Evolutionary conservation across 139 green algal species (phyloP).

Genomic region (Klebsormidium nitens): DNA sequence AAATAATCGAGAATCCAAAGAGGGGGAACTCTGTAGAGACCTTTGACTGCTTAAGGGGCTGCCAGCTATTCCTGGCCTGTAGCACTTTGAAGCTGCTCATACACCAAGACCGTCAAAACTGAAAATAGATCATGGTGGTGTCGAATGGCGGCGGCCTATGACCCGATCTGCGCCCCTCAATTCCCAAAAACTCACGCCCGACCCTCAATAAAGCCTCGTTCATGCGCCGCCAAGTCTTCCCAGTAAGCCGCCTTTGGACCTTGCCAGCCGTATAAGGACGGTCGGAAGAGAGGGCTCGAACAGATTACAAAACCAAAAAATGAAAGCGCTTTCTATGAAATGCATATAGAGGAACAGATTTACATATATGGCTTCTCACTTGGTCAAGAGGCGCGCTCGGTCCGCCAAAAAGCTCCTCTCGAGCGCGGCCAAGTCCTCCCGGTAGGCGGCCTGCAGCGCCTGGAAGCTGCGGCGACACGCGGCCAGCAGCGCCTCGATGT

Average conservation of each 20-base stretch:
- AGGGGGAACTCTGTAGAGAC: too few species aligned
- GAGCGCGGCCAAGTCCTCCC: slow-evolving; percentile 55
- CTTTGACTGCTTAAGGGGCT: too few species aligned
- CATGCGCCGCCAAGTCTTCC: neutral
- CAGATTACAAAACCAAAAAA: neutral
- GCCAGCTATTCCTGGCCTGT: too few species aligned
- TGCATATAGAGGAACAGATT: neutral
- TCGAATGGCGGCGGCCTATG: too few species aligned
- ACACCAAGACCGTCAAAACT: too few species aligned
- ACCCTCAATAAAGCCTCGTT: neutral
- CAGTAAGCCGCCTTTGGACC: neutral
- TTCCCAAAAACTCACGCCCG: neutral
- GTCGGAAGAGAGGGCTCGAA: neutral
- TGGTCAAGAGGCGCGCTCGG: slow-evolving; percentile 51
- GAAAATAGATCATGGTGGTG: too few species aligned
- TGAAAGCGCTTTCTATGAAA: too few species aligned
- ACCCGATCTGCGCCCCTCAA: too few species aligned
- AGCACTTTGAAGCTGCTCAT: too few species aligned
- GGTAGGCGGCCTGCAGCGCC: slow-evolving; percentile 50
- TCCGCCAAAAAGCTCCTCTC: slow-evolving; percentile 65
- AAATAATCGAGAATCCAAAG: too few species aligned
- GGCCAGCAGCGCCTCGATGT: slow-evolving; percentile 58
- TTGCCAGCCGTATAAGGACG: neutral
- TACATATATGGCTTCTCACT: neutral
- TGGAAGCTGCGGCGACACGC: slow-evolving; percentile 46